Conservation (phyloP, 2,329 filamentous ascomycete genomes). For the Knoxdaviesia proteae region DNA sequence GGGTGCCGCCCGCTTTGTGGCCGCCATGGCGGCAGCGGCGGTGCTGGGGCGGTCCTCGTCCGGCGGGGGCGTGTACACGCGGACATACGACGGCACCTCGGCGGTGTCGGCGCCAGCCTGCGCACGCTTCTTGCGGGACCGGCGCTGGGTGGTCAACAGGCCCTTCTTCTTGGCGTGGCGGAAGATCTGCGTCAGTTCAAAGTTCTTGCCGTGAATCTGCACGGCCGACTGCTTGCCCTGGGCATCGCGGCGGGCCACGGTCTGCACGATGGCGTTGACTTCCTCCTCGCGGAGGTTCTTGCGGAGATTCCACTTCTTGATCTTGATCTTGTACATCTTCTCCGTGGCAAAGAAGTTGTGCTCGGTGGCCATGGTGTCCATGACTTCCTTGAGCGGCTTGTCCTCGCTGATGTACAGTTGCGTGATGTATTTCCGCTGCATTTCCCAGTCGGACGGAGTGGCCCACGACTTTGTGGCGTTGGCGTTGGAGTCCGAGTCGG, state of each 20-base stretch:
- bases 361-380: conserved; percentile 4
- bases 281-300: conserved; percentile 4
- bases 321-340: conserved; percentile 5
- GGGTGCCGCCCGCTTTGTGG: too few relatives aligned
- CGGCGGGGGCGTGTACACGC: conserved; percentile 3
- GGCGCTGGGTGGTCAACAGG: conserved; percentile 3
- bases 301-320: conserved; percentile 5
- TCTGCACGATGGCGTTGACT: conserved; percentile 4
- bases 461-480: conserved; percentile 2
- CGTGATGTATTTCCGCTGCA: conserved; percentile 3
- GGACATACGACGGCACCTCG: conserved; percentile 3
- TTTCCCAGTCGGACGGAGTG: conserved; percentile 4
- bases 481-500: too few relatives aligned
- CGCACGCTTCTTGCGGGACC: conserved; percentile 3
- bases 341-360: conserved; percentile 4
- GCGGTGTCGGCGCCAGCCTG: background rate
- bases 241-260: conserved; percentile 2
- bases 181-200: conserved; percentile 4
- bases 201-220: conserved; percentile 3
- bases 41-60: conserved; percentile 1
- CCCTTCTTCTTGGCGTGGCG: conserved; percentile 5
- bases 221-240: conserved; percentile 3
- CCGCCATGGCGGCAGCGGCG: too few relatives aligned
- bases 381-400: conserved; percentile 4
- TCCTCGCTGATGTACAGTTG: conserved; percentile 4